Evolutionary conservation across 768 basidiomycete species (phyloP), one percentile per base, ranked within the genome.

Genomic region (Podaxis sp.): DNA sequence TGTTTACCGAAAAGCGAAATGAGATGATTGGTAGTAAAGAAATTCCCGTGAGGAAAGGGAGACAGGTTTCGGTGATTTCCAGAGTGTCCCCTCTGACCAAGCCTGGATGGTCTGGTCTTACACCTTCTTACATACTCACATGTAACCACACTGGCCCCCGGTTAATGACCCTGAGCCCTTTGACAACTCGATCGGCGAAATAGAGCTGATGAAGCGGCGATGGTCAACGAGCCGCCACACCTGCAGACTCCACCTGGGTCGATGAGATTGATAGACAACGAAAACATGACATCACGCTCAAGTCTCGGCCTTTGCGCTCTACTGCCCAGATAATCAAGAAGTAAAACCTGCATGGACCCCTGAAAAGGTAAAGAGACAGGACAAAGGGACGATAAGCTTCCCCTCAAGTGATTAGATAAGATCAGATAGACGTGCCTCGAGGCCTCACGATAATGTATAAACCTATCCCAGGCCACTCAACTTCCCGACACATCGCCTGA

Each of bases 401-500:
- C 8, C 19, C 49, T 50, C 22, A 17, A 36, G 24, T 0, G 43
- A 36, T 49, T 33, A 47, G 57, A 57, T 57, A 57, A 57, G 57
- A 57, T 57, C 29, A 57, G 19, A 46, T 46, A 43, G 8, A 11
- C 29, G 11, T 17, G 33, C 57, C 46, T 57, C 57, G 29, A 49
- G 57, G 46, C 57, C 27, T 17, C 40, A 47, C 36, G 22, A 47
- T 25, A 57, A 46, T 46, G 6, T 19, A 46, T 22, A 49, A 37
- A 47, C 29, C 43, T n/a, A 17, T 24, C 22, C 47, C 22, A 33
- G 33, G 24, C 43, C 57, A 49, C 19, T 8, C 40, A 37, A 19
- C 11, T 38, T 40, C 54, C 54, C 54, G 54, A 55, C 54, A 40
- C 37, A 43, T 43, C 41, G 38, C 37, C 40, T 46, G 55, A 46